These are phyloP conservation scores for Naematelia encephala DNA, from an alignment of 768 basidiomycete species.

Conservation along the genomic window DNA sequence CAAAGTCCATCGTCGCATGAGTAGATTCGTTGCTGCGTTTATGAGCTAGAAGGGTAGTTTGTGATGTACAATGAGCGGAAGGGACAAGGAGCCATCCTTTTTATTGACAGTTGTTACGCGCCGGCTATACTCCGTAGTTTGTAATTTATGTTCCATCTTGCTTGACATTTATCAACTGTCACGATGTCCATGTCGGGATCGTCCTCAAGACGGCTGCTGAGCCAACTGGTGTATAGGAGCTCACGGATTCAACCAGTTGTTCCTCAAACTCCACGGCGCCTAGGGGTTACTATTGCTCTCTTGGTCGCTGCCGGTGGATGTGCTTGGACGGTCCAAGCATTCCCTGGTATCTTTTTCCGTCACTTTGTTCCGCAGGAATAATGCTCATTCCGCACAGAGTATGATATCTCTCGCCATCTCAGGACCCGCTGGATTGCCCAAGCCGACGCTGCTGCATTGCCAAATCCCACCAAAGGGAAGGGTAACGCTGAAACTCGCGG, in stretches of 20 bases:
- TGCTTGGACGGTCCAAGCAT: neutral
- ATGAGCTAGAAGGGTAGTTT: too few relatives aligned
- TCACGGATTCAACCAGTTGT: neutral
- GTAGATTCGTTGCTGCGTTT: neutral
- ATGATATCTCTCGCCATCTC: too few relatives aligned
- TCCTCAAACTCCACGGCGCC: neutral
- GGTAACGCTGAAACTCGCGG: neutral
- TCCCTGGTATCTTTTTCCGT: neutral
- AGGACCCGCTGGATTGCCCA: neutral
- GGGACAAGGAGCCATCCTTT: too few relatives aligned
- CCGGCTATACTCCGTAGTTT: too few relatives aligned
- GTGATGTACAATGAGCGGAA: too few relatives aligned
- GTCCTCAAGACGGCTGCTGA: neutral
- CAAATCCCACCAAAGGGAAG: neutral
- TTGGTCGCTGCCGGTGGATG: neutral
- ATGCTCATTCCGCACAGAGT: neutral
- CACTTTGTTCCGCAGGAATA: neutral
- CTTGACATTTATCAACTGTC: too few relatives aligned
- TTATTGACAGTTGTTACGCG: too few relatives aligned
- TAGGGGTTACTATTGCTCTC: neutral
- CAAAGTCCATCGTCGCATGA: constrained; percentile 5
- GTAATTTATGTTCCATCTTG: too few relatives aligned
- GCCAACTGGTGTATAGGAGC: neutral
- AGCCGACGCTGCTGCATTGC: neutral
- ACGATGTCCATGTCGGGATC: neutral